Conservation (phyloP, 1,284 basidiomycete species). For the Naganishia liquefaciens region DNA sequence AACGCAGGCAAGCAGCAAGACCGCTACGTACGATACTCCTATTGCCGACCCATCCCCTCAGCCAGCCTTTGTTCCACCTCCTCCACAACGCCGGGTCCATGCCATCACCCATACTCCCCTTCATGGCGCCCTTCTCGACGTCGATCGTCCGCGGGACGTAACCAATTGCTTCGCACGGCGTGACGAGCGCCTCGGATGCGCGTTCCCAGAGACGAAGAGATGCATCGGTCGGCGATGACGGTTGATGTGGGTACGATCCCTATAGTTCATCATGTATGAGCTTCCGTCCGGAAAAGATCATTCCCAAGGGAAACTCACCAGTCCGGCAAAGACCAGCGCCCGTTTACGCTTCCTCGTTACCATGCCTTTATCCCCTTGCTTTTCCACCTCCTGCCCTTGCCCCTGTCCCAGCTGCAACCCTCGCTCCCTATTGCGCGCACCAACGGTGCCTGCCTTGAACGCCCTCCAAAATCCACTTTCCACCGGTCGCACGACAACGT, state of each 20-base stretch:
- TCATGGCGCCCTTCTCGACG: conserved; percentile 42
- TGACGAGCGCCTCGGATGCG: conserved; percentile 49
- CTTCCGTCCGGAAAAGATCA: neutral
- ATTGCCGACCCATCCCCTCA: conserved; percentile 52
- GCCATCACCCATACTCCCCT: conserved; percentile 43
- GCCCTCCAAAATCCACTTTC: conserved; percentile 11
- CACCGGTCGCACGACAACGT: too few relatives aligned
- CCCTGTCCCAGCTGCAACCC: neutral
- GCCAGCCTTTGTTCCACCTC: conserved; percentile 42
- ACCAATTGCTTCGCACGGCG: conserved; percentile 47
- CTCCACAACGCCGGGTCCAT: conserved; percentile 36
- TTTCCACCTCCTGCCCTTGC: neutral
- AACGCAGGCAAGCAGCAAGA: neutral
- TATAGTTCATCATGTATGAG: too few relatives aligned
- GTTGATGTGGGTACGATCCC: conserved; percentile 54
- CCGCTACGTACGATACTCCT: conserved; percentile 33
- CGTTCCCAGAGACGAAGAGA: conserved; percentile 50
- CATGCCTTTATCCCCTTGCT: neutral
- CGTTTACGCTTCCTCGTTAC: conserved; percentile 32
- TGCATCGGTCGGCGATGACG: conserved; percentile 46
- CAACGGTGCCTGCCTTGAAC: conserved; percentile 13
- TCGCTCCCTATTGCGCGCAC: conserved; percentile 1
- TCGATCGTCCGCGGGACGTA: conserved; percentile 37
- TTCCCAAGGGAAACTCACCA: conserved; percentile 40
- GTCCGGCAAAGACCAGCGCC: conserved; percentile 50